Evolutionary conservation across 169 alveolate genomes (phyloP).

Genomic region (Cryptosporidium ubiquitum): DNA sequence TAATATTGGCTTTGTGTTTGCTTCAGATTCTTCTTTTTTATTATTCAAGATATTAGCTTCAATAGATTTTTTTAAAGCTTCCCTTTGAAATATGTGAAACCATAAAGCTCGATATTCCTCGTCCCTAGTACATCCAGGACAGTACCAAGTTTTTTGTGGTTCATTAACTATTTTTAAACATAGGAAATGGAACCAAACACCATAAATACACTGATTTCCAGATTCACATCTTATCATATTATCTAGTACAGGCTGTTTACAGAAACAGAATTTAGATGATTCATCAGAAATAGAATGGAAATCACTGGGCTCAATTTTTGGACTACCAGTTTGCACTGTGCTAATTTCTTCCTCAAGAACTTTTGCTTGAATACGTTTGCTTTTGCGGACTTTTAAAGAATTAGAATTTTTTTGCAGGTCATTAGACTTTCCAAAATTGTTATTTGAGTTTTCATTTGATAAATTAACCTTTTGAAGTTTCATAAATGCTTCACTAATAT

Average conservation of each 20-base stretch:
- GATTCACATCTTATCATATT: constrained; percentile 71
- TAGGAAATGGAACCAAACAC: constrained; percentile 66
- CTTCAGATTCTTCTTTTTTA: background rate
- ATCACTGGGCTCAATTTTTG: constrained; percentile 23
- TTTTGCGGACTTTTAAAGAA: constrained; percentile 32
- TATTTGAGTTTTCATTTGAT: background rate
- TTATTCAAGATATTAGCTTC: background rate
- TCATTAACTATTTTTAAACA: constrained; percentile 52
- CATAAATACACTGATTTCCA: constrained; percentile 56
- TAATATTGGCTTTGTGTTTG: background rate
- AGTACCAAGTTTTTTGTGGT: constrained; percentile 69
- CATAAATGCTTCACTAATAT: constrained; percentile 68
- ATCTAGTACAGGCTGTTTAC: constrained; percentile 67
- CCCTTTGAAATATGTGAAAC: constrained; percentile 42
- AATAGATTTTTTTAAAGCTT: background rate
- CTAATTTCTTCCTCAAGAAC: constrained; percentile 55
- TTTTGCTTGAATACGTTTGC: constrained; percentile 69
- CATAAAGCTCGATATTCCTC: constrained; percentile 68
- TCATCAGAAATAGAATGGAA: constrained; percentile 45
- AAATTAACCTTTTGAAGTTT: constrained; percentile 46
- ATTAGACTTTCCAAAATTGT: constrained; percentile 2
- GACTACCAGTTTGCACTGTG: constrained; percentile 10
- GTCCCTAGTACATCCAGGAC: constrained; percentile 56
- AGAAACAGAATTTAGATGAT: constrained; percentile 46
- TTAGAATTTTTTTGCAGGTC: constrained; percentile 9